phyloP scores from a whole-genome alignment of 75 land plant genomes.

The Cryptomeria japonica region DNA sequence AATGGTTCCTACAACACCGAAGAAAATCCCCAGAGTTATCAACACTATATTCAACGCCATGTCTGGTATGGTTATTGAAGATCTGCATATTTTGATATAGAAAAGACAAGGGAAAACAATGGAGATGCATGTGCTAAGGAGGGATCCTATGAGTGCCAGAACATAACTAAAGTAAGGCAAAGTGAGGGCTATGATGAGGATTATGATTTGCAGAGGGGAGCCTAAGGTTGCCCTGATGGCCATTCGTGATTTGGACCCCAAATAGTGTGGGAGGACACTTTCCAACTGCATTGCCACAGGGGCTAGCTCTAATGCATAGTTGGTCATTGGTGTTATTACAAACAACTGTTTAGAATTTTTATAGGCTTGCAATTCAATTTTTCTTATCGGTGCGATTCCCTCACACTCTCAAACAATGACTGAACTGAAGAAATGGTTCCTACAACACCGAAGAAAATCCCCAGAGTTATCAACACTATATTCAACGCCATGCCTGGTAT shows the following conservation, averaged over 20 bases:
- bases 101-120: constrained; percentile 64
- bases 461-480: constrained; percentile 25
- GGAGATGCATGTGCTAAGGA: constrained; percentile 56
- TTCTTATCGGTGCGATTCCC: neutral
- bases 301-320: constrained; percentile 70
- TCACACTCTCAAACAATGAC: constrained; percentile 25
- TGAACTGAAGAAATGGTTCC: constrained; percentile 59
- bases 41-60: constrained; percentile 28
- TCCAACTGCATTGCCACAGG: constrained; percentile 73
- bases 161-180: constrained; percentile 70
- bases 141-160: constrained; percentile 69
- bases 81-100: constrained; percentile 54
- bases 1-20: constrained; percentile 45
- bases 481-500: constrained; percentile 28
- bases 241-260: constrained; percentile 27
- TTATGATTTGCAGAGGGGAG: constrained; percentile 34
- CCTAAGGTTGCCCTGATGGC: constrained; percentile 42
- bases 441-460: constrained; percentile 25
- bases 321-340: constrained; percentile 77
- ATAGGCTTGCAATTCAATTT: neutral
- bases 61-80: constrained; percentile 18
- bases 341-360: too few relatives aligned
- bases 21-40: constrained; percentile 27
- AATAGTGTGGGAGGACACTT: constrained; percentile 31
- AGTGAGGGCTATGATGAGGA: constrained; percentile 50